These are phyloP conservation scores for Lojkania enalia DNA, from an alignment of 2,329 filamentous ascomycete species.

Conservation along the genomic window DNA sequence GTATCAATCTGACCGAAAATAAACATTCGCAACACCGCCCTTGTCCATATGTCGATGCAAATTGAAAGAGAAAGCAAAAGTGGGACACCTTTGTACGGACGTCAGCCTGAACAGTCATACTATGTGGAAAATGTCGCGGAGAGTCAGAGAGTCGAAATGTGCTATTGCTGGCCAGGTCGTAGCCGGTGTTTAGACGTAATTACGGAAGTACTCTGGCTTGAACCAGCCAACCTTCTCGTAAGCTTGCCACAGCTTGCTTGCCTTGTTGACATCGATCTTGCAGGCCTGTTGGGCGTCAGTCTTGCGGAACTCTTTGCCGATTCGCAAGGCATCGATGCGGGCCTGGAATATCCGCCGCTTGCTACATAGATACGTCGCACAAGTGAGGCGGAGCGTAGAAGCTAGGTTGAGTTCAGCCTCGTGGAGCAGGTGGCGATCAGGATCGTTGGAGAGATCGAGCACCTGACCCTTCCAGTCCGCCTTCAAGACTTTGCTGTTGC, in stretches of 20 bases:
- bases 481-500: conserved; percentile 72
- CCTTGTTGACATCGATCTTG: conserved; percentile 98
- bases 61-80: conserved; percentile 3
- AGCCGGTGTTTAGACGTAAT: conserved; percentile 41
- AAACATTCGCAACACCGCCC: conserved; percentile 20
- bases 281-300: conserved; percentile 95
- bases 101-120: too few species aligned
- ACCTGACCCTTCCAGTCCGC: conserved; percentile 84
- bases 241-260: conserved; percentile 86
- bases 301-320: conserved; percentile 86
- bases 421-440: conserved; percentile 71
- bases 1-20: conserved; percentile 26
- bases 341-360: conserved; percentile 89
- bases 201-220: conserved; percentile 55
- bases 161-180: too few species aligned
- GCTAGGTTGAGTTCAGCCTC: conserved; percentile 77
- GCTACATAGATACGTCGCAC: conserved; percentile 86
- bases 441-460: conserved; percentile 69
- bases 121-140: too few species aligned
- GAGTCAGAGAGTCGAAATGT: too few species aligned
- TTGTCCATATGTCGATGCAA: conserved; percentile 29
- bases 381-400: conserved; percentile 77
- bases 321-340: conserved; percentile 67
- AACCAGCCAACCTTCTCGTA: conserved; percentile 90
- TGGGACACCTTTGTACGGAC: too few species aligned